Base-by-base conservation (phyloP, 345 rosid species). In the Murraya paniculata region DNA sequence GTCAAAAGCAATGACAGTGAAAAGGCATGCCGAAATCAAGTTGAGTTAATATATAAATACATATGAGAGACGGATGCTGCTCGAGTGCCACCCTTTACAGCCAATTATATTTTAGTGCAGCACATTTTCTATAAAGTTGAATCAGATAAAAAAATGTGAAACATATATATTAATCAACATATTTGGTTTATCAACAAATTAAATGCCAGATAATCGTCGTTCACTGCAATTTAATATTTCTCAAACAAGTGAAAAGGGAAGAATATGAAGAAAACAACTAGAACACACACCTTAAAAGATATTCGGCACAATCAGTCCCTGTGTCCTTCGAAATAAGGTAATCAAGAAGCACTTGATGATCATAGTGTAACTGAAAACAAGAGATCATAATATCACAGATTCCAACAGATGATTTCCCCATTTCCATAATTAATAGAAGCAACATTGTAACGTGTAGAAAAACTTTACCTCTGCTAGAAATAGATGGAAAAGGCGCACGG, bases 321-420 rank as follows among this genome's bases (percentile, higher is more conserved):
- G 80, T 83, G 78, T 92, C 98, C 83, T 89, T 92, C 39, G 98
- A 92, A 80, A 92, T 91, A 74, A 92, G 97, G 88, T 90, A 93
- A 88, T 95, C 96, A 70, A 95, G 97, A 83, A 95, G 93, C 79
- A 92, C 94, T 84, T 92, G 92, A 84, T 95, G 97, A 83, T 92
- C 98, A 82, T 90, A 95, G 77, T 87, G 93, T 82, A 95, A 79
- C 98, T 95, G 87, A 76, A 80, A 11, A 22, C 19, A 82, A 45
- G 68, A 72, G 64, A 71, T 71, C 60, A 53, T 48, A 61, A 69
- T 53, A 30, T 78, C 70, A 74, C 58, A 6, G 39, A 73, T 33
- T 6, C 35, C 39, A 39, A 21, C 41, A 39, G 24, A 48, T 76
- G 36, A 69, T 62, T 61, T 33, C 45, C 14, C 31, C 22, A 56